Evolutionary conservation across 2,329 filamentous ascomycete genomes (phyloP).

Genomic region (Colletotrichum sp.): DNA sequence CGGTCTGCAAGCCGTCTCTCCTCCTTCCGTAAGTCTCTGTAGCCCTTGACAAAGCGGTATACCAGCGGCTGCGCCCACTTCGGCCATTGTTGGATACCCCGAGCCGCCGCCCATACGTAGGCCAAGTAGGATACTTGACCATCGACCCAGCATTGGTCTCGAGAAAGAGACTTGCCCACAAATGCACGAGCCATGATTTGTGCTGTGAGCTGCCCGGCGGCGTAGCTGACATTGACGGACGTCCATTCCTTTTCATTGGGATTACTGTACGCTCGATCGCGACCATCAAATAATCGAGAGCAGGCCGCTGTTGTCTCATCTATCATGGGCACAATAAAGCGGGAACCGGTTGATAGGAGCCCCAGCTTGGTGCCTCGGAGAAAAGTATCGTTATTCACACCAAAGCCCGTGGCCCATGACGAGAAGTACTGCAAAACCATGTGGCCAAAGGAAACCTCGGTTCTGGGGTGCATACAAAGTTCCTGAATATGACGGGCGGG

Average conservation of each 20-base stretch:
- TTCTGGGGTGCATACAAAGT: neutral
- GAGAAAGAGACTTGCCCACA: neutral
- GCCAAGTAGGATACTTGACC: slow-evolving; percentile 1
- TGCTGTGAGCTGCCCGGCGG: neutral
- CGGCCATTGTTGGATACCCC: neutral
- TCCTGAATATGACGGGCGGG: neutral
- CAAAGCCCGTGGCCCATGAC: neutral
- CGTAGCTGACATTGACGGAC: neutral
- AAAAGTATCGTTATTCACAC: neutral
- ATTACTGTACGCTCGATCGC: neutral
- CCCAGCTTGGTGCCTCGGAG: neutral
- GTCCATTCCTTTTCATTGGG: neutral
- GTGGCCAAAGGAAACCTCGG: neutral
- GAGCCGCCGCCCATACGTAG: slow-evolving; percentile 2
- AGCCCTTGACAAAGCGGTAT: neutral
- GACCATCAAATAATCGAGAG: neutral
- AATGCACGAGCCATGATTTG: neutral
- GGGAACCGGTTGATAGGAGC: neutral
- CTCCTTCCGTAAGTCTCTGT: neutral
- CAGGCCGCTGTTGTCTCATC: neutral
- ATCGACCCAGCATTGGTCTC: neutral
- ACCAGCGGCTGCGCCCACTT: neutral
- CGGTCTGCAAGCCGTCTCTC: neutral
- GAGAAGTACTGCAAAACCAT: neutral
- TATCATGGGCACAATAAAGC: neutral